phyloP scores from a whole-genome alignment of 2,329 filamentous ascomycete genomes.

The Pseudogymnoascus verrucosus region DNA sequence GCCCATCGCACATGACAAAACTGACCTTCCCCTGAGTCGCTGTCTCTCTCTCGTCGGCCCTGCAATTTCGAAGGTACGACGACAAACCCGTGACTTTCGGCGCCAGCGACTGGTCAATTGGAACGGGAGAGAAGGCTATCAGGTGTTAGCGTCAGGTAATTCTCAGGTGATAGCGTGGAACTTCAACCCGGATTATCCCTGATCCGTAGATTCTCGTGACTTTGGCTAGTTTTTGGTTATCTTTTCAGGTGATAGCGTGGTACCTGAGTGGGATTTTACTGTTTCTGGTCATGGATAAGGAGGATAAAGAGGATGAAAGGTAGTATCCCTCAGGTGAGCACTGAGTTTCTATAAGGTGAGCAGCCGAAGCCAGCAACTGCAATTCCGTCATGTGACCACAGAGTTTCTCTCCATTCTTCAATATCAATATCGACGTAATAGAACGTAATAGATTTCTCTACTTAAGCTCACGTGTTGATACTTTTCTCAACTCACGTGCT shows the following conservation, averaged over 20 bases:
- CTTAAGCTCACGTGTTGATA: background rate
- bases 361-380: background rate
- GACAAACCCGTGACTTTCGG: background rate
- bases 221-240: too few species aligned
- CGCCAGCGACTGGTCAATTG: background rate
- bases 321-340: background rate
- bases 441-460: too few species aligned
- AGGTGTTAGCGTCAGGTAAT: background rate
- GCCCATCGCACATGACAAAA: too few species aligned
- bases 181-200: too few species aligned
- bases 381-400: background rate
- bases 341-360: background rate
- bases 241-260: too few species aligned
- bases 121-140: background rate
- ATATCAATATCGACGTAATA: too few species aligned
- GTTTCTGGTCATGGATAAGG: background rate
- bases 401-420: background rate
- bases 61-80: too few species aligned
- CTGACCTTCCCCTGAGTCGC: too few species aligned
- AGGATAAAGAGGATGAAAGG: background rate
- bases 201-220: too few species aligned
- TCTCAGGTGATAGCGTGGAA: background rate
- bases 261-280: too few species aligned
- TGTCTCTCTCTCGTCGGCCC: too few species aligned
- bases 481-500: background rate